Conservation (phyloP, 306 rosid species). For the Trichosanthes cucumerina region DNA sequence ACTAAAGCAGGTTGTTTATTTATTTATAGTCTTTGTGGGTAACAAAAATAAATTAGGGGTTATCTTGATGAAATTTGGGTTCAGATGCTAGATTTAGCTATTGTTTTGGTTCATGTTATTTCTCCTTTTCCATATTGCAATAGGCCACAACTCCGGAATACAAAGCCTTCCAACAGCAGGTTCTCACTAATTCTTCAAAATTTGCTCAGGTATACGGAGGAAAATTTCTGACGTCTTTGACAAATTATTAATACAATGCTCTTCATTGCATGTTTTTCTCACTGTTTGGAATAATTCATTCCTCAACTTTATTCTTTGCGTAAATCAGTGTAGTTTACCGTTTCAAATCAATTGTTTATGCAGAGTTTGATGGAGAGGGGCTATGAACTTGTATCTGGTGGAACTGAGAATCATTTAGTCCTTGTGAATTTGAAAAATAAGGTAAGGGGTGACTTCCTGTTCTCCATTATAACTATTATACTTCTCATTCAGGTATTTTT, state of each 20-base stretch:
- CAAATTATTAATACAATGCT: not conserved
- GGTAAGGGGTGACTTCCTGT: constrained; percentile 34
- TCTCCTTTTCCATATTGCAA: not conserved
- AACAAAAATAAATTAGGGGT: not conserved
- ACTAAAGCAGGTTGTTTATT: constrained; percentile 66
- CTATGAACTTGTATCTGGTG: constrained; percentile 89
- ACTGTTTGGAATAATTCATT: not conserved
- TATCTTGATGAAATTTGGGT: constrained; percentile 9
- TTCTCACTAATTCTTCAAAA: constrained; percentile 56
- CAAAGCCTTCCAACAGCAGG: constrained; percentile 86
- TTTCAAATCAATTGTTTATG: constrained; percentile 1
- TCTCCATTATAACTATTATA: not conserved
- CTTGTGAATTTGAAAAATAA: constrained; percentile 74
- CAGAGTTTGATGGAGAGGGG: constrained; percentile 83
- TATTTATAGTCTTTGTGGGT: not conserved
- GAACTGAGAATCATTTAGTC: constrained; percentile 89
- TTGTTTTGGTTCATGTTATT: not conserved
- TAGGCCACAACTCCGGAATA: constrained; percentile 77
- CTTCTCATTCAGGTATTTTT: not conserved
- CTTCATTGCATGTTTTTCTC: not conserved
- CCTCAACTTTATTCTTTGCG: not conserved
- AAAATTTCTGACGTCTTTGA: not conserved
- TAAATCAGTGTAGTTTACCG: not conserved
- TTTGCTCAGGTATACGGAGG: constrained; percentile 58
- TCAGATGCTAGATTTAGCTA: not conserved